phyloP scores from a whole-genome alignment of 139 green algal genomes.

The Tetradesmus lagerheimii region DNA sequence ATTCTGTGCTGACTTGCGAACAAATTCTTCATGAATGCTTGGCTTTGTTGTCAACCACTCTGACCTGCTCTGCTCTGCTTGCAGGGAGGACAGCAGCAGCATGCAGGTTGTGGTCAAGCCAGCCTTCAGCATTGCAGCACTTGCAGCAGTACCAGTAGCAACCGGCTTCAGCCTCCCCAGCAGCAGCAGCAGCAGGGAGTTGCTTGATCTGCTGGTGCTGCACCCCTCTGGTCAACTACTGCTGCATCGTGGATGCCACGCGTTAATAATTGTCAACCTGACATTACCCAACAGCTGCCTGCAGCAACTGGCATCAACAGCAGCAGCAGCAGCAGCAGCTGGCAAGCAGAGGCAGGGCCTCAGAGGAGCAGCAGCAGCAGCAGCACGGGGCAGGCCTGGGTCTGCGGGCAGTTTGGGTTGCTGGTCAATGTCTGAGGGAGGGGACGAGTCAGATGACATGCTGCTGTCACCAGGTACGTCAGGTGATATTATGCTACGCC shows the following conservation, averaged over 20 bases:
- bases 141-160: conserved; percentile 58
- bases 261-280: conserved; percentile 44
- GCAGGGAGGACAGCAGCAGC: background rate
- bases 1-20: too few relatives aligned
- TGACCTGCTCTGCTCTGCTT: background rate
- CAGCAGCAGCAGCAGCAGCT: background rate
- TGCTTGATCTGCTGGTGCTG: conserved; percentile 72
- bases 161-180: conserved; percentile 16
- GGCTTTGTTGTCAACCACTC: too few relatives aligned
- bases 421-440: conserved; percentile 19
- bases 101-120: background rate
- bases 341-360: background rate
- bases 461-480: conserved; percentile 11
- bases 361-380: background rate
- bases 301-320: background rate
- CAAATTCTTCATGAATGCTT: too few relatives aligned
- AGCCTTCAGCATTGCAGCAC: conserved; percentile 49
- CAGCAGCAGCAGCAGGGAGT: conserved; percentile 22
- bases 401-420: conserved; percentile 26
- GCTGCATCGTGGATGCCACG: conserved; percentile 56
- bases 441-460: conserved; percentile 51
- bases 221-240: conserved; percentile 54
- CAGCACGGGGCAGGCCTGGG: background rate
- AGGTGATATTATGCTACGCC: background rate
- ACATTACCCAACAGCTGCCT: background rate